Percentiles rank a stretch among this genome's conserved stretches.
phyloP scores from a whole-genome alignment of 2,329 filamentous ascomycete species.

The Calonectria pteridis region DNA sequence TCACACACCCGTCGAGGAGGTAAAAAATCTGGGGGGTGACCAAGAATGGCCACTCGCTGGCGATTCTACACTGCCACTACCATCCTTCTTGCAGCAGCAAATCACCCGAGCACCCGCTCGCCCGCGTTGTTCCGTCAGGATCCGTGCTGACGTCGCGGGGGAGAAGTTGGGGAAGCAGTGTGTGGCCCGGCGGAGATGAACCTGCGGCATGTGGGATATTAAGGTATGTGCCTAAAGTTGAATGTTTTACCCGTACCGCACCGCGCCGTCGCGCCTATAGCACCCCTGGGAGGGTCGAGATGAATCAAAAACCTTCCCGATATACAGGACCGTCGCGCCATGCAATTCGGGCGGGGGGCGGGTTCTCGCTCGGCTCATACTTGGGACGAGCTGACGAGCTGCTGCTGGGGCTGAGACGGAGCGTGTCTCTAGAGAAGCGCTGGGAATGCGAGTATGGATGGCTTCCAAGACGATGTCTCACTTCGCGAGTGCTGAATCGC shows the following conservation, averaged over 20 bases:
- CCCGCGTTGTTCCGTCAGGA: conserved; percentile 42
- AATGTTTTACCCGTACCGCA: conserved; percentile 2
- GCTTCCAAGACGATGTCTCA: conserved; percentile 36
- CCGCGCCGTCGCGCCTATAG: conserved; percentile 12
- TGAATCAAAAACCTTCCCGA: conserved; percentile 18
- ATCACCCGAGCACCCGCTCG: conserved; percentile 42
- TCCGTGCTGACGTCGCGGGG: conserved; percentile 45
- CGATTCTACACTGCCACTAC: conserved; percentile 13
- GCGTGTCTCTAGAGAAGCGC: conserved; percentile 13
- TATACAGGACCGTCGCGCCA: conserved; percentile 21
- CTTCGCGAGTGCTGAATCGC: conserved; percentile 16
- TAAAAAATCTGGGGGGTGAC: conserved; percentile 10
- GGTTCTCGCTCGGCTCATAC: conserved; percentile 23
- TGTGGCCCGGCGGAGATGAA: conserved; percentile 25
- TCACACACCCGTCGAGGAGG: conserved; percentile 1
- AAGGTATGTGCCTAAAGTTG: conserved; percentile 26
- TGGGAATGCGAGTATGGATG: conserved; percentile 25
- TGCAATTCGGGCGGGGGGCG: conserved; percentile 40
- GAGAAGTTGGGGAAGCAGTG: conserved; percentile 44
- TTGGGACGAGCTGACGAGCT: conserved; percentile 1
- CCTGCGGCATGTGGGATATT: conserved; percentile 34
- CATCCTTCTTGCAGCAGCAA: conserved; percentile 23
- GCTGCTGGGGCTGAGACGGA: conserved; percentile 25
- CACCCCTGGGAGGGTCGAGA: conserved; percentile 10
- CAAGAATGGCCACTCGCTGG: conserved; percentile 13